Base-by-base conservation (phyloP, 2,329 filamentous ascomycete species). In the Paramyrothecium sp. region DNA sequence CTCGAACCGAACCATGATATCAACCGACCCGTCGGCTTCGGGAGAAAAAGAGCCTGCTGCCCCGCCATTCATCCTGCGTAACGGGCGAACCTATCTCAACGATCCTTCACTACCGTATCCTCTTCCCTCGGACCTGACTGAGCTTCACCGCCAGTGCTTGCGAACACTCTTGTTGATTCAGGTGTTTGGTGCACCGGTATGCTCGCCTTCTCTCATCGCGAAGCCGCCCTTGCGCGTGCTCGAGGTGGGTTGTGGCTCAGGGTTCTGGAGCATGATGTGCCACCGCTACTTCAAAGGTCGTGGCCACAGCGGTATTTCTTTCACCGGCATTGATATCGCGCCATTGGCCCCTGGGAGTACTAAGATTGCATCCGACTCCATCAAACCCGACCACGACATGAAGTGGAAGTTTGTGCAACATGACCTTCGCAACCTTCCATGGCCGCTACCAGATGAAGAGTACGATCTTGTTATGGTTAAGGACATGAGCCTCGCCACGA, bases 401-500 rank as follows among this genome's bases (percentile, higher is more conserved):
- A 88, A 90, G 62, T 97, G 92, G 92, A 86, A 81, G 12, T 97
- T 97, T 70, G 85, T 96, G 54, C 90, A 93, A 69, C 92, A 97
- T 70, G 93, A 97, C 72, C 75, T 96, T 61, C 88, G 91, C 58
- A 84, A 85, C 58, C 71, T 82, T 2, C 91, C 91, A 1, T 84
- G 93, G 66, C 94, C 94, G 0, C 92, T 97, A 61, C 80, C 86
- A 2, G 85, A 91, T 59, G 88, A 83, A 38, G 88, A 93, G 65
- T 97, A 96, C 71, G 92, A 97, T 70, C 81, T 97, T 46, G 83
- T 98, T 65, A 92, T 97, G 80, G 82, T 91, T 68, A 97, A 97
- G 72, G 92, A 97, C 69, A 77, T 92, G 66, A 88, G 86, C 55
- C 79, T 95, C 61, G 83, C 78, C 21, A 75, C 85, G n/a, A 80